These are phyloP conservation scores for Agarophyton chilense DNA, from an alignment of 23 red algal genomes.

Conservation along the genomic window DNA sequence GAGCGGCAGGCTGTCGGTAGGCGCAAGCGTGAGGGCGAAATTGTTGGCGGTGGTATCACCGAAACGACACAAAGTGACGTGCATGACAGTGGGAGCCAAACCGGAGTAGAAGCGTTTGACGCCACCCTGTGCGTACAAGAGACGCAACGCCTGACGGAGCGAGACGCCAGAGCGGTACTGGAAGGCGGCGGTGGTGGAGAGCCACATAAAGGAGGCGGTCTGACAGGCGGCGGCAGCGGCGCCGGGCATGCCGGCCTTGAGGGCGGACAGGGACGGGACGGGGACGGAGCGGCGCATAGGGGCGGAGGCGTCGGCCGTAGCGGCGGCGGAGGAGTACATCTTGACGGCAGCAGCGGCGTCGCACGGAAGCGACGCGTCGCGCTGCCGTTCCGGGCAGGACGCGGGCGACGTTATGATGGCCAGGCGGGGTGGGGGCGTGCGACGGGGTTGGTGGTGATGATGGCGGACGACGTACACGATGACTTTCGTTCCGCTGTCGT, in stretches of 20 bases:
- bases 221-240: slow-evolving; percentile 60
- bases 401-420: not conserved
- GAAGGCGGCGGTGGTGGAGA: slow-evolving; percentile 63
- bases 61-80: slow-evolving; percentile 60
- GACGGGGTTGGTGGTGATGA: not conserved
- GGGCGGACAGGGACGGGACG: slow-evolving; percentile 32
- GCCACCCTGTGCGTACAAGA: slow-evolving; percentile 55
- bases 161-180: slow-evolving; percentile 55
- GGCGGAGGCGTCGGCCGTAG: not conserved
- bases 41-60: slow-evolving; percentile 68
- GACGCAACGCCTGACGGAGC: slow-evolving; percentile 28
- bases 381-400: not conserved
- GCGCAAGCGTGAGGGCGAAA: slow-evolving; percentile 18
- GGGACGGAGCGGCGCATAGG: not conserved
- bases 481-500: not conserved
- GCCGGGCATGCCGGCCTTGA: slow-evolving; percentile 59
- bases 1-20: slow-evolving; percentile 21
- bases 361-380: not conserved
- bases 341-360: slow-evolving; percentile 4
- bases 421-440: not conserved
- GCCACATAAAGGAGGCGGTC: slow-evolving; percentile 52
- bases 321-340: slow-evolving; percentile 7
- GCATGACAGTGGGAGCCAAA: slow-evolving; percentile 29
- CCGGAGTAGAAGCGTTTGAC: slow-evolving; percentile 66
- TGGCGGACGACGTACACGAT: not conserved